A percentile compares a stretch with the other conserved stretches of the same genome.
Evolutionary conservation across 2,329 filamentous ascomycete genomes (phyloP).

Genomic region (Lachnellula hyalina): DNA sequence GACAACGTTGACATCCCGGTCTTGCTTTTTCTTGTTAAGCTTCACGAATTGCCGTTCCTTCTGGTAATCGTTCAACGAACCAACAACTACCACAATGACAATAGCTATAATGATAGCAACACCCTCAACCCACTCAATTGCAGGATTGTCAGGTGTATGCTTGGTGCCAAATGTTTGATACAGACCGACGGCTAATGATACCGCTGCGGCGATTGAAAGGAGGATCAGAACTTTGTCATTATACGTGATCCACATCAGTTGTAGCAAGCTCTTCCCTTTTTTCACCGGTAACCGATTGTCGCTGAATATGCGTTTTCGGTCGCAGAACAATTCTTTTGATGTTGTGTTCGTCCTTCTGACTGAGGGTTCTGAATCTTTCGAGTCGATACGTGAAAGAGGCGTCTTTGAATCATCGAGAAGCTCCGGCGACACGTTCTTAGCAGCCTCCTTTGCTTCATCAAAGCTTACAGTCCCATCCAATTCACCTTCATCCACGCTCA

Average conservation of each 20-base stretch:
- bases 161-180: conserved; percentile 62
- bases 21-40: conserved; percentile 74
- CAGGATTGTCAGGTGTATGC: conserved; percentile 39
- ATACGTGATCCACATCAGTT: conserved; percentile 73
- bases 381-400: conserved; percentile 16
- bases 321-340: conserved; percentile 39
- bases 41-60: conserved; percentile 78
- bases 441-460: conserved; percentile 48
- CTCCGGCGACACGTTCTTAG: conserved; percentile 8
- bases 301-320: conserved; percentile 65
- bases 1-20: conserved; percentile 67
- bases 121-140: conserved; percentile 76
- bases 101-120: conserved; percentile 76
- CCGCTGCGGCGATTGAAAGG: conserved; percentile 63
- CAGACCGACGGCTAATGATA: conserved; percentile 69
- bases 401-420: conserved; percentile 29
- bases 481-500: conserved; percentile 63
- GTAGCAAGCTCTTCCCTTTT: conserved; percentile 63
- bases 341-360: background rate
- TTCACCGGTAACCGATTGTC: conserved; percentile 63
- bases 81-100: conserved; percentile 68
- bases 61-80: conserved; percentile 76
- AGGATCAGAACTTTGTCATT: conserved; percentile 77
- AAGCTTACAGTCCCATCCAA: conserved; percentile 63
- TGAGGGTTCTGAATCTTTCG: conserved; percentile 12